These are phyloP conservation scores for Arthroderma sp. DNA, from an alignment of 2,329 filamentous ascomycete genomes.

Conservation along the genomic window DNA sequence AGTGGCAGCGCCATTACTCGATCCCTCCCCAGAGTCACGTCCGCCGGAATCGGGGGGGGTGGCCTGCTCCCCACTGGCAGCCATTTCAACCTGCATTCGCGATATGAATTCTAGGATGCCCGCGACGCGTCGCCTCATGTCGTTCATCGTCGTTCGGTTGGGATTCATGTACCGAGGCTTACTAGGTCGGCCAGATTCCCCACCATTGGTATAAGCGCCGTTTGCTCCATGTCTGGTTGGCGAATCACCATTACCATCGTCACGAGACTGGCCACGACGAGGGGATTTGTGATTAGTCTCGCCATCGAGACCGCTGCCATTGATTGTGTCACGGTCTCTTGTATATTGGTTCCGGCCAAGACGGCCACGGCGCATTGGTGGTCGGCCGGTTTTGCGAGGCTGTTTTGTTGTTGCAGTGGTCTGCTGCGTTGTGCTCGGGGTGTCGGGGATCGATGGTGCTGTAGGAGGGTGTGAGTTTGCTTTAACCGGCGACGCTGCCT, in stretches of 20 bases:
- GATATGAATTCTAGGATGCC: conserved; percentile 83
- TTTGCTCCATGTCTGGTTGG: conserved; percentile 24
- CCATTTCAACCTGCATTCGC: conserved; percentile 76
- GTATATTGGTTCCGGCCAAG: conserved; percentile 71
- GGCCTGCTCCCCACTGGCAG: conserved; percentile 41
- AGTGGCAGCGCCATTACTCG: background rate
- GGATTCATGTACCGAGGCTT: conserved; percentile 46
- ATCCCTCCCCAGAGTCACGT: no score
- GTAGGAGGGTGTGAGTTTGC: conserved; percentile 25
- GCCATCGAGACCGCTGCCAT: conserved; percentile 31
- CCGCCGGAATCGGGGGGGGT: conserved; percentile 20
- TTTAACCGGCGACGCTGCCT: conserved; percentile 45
- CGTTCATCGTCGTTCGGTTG: conserved; percentile 61
- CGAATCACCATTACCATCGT: conserved; percentile 25
- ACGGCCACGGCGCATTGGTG: conserved; percentile 53
- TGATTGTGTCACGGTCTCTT: conserved; percentile 54
- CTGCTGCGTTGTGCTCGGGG: conserved; percentile 25
- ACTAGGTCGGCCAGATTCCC: conserved; percentile 44
- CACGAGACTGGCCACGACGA: conserved; percentile 28
- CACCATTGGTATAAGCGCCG: conserved; percentile 42
- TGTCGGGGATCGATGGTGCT: conserved; percentile 31
- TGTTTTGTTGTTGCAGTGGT: conserved; percentile 25
- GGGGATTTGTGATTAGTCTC: conserved; percentile 21
- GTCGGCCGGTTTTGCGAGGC: conserved; percentile 49
- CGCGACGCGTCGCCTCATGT: conserved; percentile 73